phyloP scores from a whole-genome alignment of 1,284 basidiomycete genomes.

The Naganishia albida region DNA sequence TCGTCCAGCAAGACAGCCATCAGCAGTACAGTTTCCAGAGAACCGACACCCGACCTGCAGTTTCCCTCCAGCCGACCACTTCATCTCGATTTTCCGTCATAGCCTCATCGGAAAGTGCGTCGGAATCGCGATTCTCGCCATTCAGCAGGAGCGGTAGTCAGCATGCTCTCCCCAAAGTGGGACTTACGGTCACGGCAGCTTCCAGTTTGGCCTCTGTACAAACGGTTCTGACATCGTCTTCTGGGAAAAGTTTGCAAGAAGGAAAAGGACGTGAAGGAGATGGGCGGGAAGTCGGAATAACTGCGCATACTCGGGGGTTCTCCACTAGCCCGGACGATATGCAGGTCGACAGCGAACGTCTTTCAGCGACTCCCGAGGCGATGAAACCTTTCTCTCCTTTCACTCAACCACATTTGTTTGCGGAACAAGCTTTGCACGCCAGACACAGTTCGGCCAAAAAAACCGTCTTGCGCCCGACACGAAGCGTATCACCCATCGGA shows the following conservation, averaged over 20 bases:
- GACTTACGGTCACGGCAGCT: slow-evolving; percentile 9
- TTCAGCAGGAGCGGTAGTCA: slow-evolving; percentile 26
- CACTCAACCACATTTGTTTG: slow-evolving; percentile 6
- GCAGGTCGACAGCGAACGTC: background rate
- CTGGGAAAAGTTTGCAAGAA: background rate
- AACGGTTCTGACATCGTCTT: background rate
- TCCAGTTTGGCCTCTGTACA: slow-evolving; percentile 1
- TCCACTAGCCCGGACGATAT: background rate
- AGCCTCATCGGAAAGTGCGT: slow-evolving; percentile 19
- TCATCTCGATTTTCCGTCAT: slow-evolving; percentile 21
- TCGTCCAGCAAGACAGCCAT: background rate
- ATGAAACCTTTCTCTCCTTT: slow-evolving; percentile 21
- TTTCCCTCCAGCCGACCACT: slow-evolving; percentile 2
- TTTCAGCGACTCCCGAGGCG: background rate
- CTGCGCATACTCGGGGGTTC: background rate
- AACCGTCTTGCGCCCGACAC: slow-evolving; percentile 13
- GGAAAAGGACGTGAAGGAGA: background rate
- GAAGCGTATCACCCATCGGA: slow-evolving; percentile 29
- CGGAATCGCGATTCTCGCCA: slow-evolving; percentile 15
- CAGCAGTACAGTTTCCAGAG: slow-evolving; percentile 4
- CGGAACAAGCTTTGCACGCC: slow-evolving; percentile 1
- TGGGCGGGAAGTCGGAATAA: background rate
- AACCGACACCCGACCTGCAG: background rate
- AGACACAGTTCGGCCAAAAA: slow-evolving; percentile 11
- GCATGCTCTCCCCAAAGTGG: slow-evolving; percentile 6